Evolutionary conservation across 2,329 filamentous ascomycete genomes (phyloP).

Genomic region (Fusarium concolor): DNA sequence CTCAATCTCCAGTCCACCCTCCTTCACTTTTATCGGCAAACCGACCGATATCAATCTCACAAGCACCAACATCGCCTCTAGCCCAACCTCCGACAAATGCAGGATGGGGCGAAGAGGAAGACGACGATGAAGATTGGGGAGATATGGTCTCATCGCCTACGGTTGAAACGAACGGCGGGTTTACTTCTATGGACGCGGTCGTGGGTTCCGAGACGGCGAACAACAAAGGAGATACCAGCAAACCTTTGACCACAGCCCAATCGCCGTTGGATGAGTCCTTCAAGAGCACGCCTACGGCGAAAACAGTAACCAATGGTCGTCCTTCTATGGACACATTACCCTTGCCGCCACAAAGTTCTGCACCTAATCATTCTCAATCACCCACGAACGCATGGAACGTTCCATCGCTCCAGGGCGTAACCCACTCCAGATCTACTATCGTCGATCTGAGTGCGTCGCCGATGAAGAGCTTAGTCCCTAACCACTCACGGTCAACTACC

Average conservation of each 20-base stretch:
- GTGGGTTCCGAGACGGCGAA: not conserved
- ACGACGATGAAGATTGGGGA: conserved; percentile 70
- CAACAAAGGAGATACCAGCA: conserved; percentile 8
- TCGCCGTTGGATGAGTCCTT: conserved; percentile 17
- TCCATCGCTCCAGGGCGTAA: conserved; percentile 11
- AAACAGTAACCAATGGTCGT: conserved; percentile 3
- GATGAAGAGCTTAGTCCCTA: conserved; percentile 15
- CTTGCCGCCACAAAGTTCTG: conserved; percentile 6
- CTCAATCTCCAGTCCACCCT: conserved; percentile 24
- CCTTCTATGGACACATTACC: conserved; percentile 22
- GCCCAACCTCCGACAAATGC: conserved; percentile 38
- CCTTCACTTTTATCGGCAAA: conserved; percentile 20
- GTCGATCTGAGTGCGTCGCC: conserved; percentile 23
- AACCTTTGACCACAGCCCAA: conserved; percentile 19
- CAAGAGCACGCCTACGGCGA: not conserved
- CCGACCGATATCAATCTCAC: conserved; percentile 30
- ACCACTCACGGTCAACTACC: conserved; percentile 32
- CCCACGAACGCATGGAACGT: not conserved
- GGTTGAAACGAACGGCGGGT: conserved; percentile 25
- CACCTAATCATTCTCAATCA: not conserved
- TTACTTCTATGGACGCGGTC: conserved; percentile 37
- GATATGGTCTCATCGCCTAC: conserved; percentile 64
- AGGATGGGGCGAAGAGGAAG: conserved; percentile 36
- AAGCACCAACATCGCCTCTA: conserved; percentile 38
- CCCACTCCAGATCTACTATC: conserved; percentile 37